Base-by-base conservation (phyloP, 768 basidiomycete genomes). In the Trametes meyenii region DNA sequence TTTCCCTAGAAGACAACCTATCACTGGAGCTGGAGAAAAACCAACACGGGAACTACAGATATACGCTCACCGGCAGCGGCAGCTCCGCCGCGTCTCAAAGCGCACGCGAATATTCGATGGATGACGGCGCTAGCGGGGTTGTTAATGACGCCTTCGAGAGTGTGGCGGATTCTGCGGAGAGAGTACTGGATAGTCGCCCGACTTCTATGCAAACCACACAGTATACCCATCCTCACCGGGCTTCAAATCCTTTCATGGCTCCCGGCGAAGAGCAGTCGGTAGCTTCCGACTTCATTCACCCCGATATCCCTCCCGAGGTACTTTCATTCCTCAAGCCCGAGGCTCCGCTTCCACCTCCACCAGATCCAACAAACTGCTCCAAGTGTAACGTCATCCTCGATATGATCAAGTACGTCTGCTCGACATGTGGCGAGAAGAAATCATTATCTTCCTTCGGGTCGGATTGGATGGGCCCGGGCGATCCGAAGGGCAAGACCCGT, bases 351-450 rank as follows among this genome's bases (percentile, higher is more conserved):
- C 82, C 87, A n/a, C 84, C 88, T 12, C 78, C 82, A 8, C 83
- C 84, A 24, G 79, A 81, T 48, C 82, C 91, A 17, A 93, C 94
- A 1, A 83, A 85, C 50, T 98, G 96, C 73, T 94, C 93, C 0
- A 84, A 85, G 48, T 98, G 96, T 67, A 89, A 89, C 14, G 73
- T 80, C 0, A 69, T 86, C 6, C 77, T 98, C 19, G 89, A 93
- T 53, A 82, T 85, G n/a, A 85, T 96, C 71, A 87, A 92, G 48
- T 97, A 98, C 72, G 88, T 96, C 14, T 98, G 96, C 69, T 82
- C 88, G 4, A 89, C 87, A 23, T 96, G 95, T 67, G 94, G 93
- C 10, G 90, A 92, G 74, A 92, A 87, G 71, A 74, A 80, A 49
- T 83, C 89, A 10, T 50, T 45, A 7, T 61, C 61, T 5, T 60